Percentiles rank a stretch among this genome's conserved stretches.
These are phyloP conservation scores for Chrysanthemum lavandulifolium DNA, from an alignment of 129 eudicot species.

Conservation along the genomic window DNA sequence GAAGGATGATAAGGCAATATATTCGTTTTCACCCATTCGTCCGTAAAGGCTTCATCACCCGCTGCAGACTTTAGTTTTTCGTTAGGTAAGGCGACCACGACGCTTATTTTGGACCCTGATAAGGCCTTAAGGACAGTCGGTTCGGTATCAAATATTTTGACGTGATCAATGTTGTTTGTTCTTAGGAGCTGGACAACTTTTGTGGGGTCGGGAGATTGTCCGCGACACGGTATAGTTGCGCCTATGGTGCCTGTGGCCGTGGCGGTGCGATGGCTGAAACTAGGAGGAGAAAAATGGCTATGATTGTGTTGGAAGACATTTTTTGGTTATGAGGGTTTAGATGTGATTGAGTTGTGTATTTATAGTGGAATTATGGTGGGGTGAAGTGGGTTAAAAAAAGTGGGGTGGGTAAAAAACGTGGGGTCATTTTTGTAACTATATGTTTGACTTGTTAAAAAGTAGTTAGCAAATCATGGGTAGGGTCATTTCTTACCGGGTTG, in stretches of 20 bases:
- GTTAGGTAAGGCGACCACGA: constrained; percentile 79
- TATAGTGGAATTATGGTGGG: constrained; percentile 1
- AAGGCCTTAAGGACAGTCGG: constrained; percentile 73
- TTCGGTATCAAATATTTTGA: constrained; percentile 80
- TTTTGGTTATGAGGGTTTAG: not conserved
- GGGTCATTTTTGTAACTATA: too few species aligned
- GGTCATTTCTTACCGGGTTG: too few species aligned
- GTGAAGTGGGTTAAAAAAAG: too few species aligned
- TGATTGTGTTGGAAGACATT: constrained; percentile 15
- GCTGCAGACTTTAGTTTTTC: constrained; percentile 78
- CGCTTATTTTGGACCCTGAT: constrained; percentile 58
- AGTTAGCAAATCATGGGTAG: too few species aligned
- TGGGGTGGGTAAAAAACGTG: too few species aligned
- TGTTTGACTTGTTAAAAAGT: too few species aligned
- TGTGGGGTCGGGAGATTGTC: constrained; percentile 66
- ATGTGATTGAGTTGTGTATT: constrained; percentile 10
- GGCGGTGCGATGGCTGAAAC: constrained; percentile 10
- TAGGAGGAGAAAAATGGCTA: constrained; percentile 10
- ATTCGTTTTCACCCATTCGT: constrained; percentile 62
- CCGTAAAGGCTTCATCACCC: constrained; percentile 60
- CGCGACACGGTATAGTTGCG: constrained; percentile 74
- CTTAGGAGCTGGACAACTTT: constrained; percentile 79
- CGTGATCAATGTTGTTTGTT: constrained; percentile 47
- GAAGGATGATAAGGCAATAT: constrained; percentile 58
- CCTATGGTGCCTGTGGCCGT: constrained; percentile 60